These are phyloP conservation scores for Aspergillus nomiae DNA, from an alignment of 2,329 filamentous ascomycete species.

Conservation along the genomic window DNA sequence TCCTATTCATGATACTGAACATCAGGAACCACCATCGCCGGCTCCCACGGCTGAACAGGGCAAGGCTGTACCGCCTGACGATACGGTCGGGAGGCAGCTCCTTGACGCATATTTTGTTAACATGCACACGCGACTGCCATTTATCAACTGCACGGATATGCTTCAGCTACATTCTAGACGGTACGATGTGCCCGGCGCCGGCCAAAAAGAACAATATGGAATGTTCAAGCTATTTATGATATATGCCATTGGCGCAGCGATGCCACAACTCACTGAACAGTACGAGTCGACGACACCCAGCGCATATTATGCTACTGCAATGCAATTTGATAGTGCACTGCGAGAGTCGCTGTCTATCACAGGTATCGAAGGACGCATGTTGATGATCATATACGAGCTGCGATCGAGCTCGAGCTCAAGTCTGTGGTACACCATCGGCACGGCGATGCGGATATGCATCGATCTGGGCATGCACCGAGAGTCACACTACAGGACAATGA, in stretches of 20 bases:
- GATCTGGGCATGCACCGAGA: conserved; percentile 29
- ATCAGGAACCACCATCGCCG: conserved; percentile 21
- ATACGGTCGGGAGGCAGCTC: conserved; percentile 14
- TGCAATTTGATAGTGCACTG: conserved; percentile 15
- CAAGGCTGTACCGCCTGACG: conserved; percentile 12
- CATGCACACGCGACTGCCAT: conserved; percentile 19
- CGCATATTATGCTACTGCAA: conserved; percentile 15
- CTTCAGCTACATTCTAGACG: conserved; percentile 14
- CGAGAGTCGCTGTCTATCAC: conserved; percentile 14
- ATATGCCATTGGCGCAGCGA: conserved; percentile 23
- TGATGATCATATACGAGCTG: conserved; percentile 26
- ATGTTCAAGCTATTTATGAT: conserved; percentile 27
- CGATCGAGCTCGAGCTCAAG: conserved; percentile 24
- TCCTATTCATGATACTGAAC: neutral
- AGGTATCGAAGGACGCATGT: conserved; percentile 26
- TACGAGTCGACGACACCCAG: conserved; percentile 17
- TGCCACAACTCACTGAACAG: conserved; percentile 17
- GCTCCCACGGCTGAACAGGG: conserved; percentile 12
- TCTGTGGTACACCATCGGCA: conserved; percentile 29
- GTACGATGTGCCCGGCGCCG: neutral
- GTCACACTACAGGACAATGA: conserved; percentile 15
- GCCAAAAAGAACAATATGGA: conserved; percentile 13
- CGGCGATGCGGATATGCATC: conserved; percentile 29
- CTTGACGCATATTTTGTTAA: conserved; percentile 24
- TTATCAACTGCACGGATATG: conserved; percentile 14